A percentile compares a stretch with the other conserved stretches of the same genome.
phyloP scores from a whole-genome alignment of 1,139 yeast genomes.

The Magnusiomyces suaveolens region DNA sequence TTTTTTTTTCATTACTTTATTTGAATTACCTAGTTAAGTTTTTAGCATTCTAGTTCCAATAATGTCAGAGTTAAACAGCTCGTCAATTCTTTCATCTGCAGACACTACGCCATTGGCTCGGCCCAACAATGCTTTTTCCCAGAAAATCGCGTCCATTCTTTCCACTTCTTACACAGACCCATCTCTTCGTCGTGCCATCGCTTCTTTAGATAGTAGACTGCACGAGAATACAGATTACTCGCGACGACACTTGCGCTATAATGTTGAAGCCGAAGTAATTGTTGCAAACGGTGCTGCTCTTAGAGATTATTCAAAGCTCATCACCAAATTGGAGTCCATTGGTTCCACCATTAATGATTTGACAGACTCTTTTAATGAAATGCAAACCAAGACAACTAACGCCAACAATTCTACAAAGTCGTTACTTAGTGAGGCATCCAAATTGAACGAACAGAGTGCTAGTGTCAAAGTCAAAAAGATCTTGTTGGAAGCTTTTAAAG shows the following conservation, averaged over 20 bases:
- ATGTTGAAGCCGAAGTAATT: conserved; percentile 61
- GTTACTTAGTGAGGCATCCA: conserved; percentile 34
- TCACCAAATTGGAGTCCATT: conserved; percentile 39
- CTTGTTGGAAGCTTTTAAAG: conserved; percentile 49
- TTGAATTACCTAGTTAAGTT: background rate
- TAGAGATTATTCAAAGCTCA: conserved; percentile 46
- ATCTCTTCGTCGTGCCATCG: conserved; percentile 30
- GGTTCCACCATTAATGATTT: conserved; percentile 36
- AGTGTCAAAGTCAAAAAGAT: conserved; percentile 44
- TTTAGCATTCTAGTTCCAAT: background rate
- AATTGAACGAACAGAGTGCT: conserved; percentile 38
- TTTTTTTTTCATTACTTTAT: background rate
- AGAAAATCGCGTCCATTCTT: conserved; percentile 27
- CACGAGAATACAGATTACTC: conserved; percentile 28
- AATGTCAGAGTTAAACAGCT: background rate
- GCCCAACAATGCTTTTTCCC: conserved; percentile 25
- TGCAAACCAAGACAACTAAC: conserved; percentile 25
- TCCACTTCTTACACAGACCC: conserved; percentile 33
- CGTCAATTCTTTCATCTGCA: background rate
- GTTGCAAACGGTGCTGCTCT: conserved; percentile 50
- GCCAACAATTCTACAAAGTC: conserved; percentile 26
- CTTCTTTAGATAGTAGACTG: conserved; percentile 27
- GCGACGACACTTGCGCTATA: conserved; percentile 54
- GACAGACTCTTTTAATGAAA: conserved; percentile 26
- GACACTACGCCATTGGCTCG: conserved; percentile 12